phyloP scores from a whole-genome alignment of 352 stramenopile species.

The Pythium insidiosum region DNA sequence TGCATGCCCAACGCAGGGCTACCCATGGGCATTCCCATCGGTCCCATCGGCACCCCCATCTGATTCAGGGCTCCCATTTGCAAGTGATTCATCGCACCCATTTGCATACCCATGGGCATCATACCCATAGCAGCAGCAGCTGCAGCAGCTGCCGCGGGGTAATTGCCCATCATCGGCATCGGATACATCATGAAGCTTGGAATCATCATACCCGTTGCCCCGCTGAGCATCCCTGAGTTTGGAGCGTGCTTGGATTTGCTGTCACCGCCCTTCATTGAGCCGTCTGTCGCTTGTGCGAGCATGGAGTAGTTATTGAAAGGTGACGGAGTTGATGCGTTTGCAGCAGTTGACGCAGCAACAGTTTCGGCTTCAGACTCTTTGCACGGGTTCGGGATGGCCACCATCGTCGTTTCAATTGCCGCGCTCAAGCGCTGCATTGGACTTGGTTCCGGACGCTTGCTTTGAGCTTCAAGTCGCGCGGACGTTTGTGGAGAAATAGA shows the following conservation, averaged over 20 bases:
- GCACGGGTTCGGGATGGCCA: slow-evolving; percentile 22
- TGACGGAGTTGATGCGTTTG: slow-evolving; percentile 10
- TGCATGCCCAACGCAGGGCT: no score
- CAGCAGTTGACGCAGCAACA: not conserved
- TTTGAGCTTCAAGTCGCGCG: slow-evolving; percentile 10
- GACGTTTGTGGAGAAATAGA: slow-evolving; percentile 6
- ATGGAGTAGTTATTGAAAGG: slow-evolving; percentile 17
- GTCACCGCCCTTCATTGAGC: not conserved
- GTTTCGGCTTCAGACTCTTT: slow-evolving; percentile 4
- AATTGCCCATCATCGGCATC: slow-evolving; percentile 71
- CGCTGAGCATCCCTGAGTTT: slow-evolving; percentile 40
- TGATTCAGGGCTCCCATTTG: slow-evolving; percentile 33
- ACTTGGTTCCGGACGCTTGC: slow-evolving; percentile 8
- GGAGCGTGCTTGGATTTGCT: slow-evolving; percentile 9
- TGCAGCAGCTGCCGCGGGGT: slow-evolving; percentile 10
- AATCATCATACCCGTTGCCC: no score
- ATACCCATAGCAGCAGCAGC: slow-evolving; percentile 25
- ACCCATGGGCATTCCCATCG: no score
- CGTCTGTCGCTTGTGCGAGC: slow-evolving; percentile 7
- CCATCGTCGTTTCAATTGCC: slow-evolving; percentile 24
- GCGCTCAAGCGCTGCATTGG: slow-evolving; percentile 9
- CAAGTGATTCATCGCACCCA: no score
- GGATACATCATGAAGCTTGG: slow-evolving; percentile 81
- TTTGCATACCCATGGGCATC: slow-evolving; percentile 35
- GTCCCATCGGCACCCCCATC: slow-evolving; percentile 29